Conservation (phyloP, 1,139 yeast genomes). For the Keqinozyma sinolaborantium region DNA sequence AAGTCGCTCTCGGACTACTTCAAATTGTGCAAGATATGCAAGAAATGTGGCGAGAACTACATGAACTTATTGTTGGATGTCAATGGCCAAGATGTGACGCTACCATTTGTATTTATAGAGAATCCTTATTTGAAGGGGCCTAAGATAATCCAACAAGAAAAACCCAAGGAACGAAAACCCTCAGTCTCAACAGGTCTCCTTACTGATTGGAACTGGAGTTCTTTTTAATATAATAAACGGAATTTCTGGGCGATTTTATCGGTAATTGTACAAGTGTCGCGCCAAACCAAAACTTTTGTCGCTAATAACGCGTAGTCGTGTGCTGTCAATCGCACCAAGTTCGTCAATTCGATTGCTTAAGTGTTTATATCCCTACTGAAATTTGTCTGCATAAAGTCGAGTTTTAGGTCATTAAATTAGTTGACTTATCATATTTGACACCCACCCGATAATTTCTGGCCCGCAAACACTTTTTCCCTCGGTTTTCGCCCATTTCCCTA, state of each 20-base stretch:
- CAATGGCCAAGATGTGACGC: constrained; percentile 16
- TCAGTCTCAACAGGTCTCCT: constrained; percentile 21
- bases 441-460: no score
- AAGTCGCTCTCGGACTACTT: constrained; percentile 12
- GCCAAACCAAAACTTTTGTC: no score
- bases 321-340: neutral
- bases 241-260: neutral
- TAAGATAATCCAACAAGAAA: constrained; percentile 4
- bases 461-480: no score
- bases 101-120: constrained; percentile 34
- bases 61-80: constrained; percentile 24
- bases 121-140: constrained; percentile 27
- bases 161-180: constrained; percentile 7
- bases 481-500: no score
- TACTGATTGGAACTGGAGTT: constrained; percentile 47
- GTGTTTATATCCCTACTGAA: neutral
- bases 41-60: constrained; percentile 34
- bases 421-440: no score
- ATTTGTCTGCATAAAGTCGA: no score
- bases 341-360: neutral
- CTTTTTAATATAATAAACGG: constrained; percentile 22
- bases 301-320: neutral
- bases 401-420: no score
- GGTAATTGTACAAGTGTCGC: neutral
- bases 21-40: constrained; percentile 35